Base-by-base conservation (phyloP, 2,329 filamentous ascomycete species). In the Beauveria pseudobassiana region DNA sequence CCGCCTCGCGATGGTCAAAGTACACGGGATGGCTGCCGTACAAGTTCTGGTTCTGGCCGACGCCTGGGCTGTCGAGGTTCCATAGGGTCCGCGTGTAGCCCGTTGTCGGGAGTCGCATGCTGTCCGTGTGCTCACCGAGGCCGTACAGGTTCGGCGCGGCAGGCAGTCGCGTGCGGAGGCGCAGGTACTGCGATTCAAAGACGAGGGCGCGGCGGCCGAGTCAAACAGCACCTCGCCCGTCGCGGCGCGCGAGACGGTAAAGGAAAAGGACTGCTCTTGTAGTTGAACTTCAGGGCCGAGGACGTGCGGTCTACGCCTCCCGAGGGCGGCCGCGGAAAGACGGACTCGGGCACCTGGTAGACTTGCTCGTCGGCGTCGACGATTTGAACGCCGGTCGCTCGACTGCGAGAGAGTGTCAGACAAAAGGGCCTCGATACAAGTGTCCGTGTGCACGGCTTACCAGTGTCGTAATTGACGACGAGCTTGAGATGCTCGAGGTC, bases 11-110 rank as follows among this genome's bases (percentile, higher is more conserved):
- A 28, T 72, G 69, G 58, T 93, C 90, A 4, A 93, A 77, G 69
- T 93, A 95, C 69, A 93, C 85, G 0, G 90, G 87, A 67, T 95
- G 90, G 46, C 79, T 82, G 7, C 90, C 89, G 67, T 95, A 95
- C 6, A 92, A 77, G 67, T 93, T 93, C 14, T 77, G 72, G 46
- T 86, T 85, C 45, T 86, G 82, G 6, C 82, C 80, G 67, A 87
- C 77, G 6, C 75, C 73, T 64, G 86, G 89, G 1, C 87, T 79
- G 73, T 92, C 89, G 51, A 87, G 81, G 53, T 86, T 87, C 84
- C 87, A 90, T 7, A 91, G 70, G 0, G 88, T 90, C 45, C 89
- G 85, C 40, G 65, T 77, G 56, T 64, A 64, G 71, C 87, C 81
- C 34, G 80, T 84, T 0, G 82, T 87, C 62, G 84, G 84, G 59